These are phyloP conservation scores for Grammothele lineata DNA, from an alignment of 768 basidiomycete species.

Conservation along the genomic window DNA sequence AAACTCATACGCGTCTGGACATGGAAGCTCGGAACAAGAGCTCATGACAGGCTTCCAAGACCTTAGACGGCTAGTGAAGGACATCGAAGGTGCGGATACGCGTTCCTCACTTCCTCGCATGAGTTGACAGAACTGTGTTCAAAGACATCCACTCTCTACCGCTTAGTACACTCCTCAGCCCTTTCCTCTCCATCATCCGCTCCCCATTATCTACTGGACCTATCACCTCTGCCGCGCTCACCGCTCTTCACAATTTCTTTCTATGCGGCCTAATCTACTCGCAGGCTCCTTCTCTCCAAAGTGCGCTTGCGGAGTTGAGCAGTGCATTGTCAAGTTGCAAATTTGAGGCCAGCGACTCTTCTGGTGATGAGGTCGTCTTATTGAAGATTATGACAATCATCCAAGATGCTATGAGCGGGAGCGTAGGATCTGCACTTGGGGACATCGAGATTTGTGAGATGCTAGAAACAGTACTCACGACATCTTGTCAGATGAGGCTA, in stretches of 20 bases:
- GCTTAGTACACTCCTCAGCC: constrained; percentile 63
- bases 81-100: constrained; percentile 57
- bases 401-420: constrained; percentile 71
- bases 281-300: constrained; percentile 50
- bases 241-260: constrained; percentile 86
- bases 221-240: constrained; percentile 92
- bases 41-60: constrained; percentile 89
- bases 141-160: constrained; percentile 58
- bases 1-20: constrained; percentile 39
- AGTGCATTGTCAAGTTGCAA: constrained; percentile 92
- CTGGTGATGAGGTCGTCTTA: constrained; percentile 95
- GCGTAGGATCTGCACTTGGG: constrained; percentile 67
- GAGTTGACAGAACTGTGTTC: no score
- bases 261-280: constrained; percentile 67
- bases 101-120: no score
- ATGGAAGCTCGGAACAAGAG: constrained; percentile 68
- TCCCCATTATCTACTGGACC: constrained; percentile 95
- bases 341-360: constrained; percentile 95
- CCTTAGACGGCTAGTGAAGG: constrained; percentile 69
- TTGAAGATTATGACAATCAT: constrained; percentile 90
- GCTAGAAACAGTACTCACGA: constrained; percentile 95
- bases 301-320: constrained; percentile 78
- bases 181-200: constrained; percentile 91
- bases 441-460: constrained; percentile 98
- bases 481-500: constrained; percentile 95